Percentiles rank a stretch among this genome's conserved stretches.
Conservation (phyloP, 2,329 filamentous ascomycete genomes). For the Colletotrichum sp. region DNA sequence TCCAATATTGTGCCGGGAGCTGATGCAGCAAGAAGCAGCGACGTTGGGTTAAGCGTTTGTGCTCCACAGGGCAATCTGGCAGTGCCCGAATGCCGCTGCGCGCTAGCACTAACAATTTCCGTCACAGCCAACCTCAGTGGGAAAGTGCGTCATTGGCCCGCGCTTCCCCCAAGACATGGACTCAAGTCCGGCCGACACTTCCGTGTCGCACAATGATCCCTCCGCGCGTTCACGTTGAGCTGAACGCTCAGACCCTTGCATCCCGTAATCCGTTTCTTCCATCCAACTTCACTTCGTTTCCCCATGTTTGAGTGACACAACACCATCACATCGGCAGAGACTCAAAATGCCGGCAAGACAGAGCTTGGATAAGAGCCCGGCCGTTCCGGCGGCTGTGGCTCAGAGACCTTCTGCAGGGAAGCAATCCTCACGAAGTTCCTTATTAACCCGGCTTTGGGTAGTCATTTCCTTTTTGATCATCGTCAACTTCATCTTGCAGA, state of each 20-base stretch:
- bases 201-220: conserved; percentile 4
- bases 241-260: background rate
- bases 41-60: background rate
- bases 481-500: background rate
- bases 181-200: conserved; percentile 1
- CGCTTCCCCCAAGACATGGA: background rate
- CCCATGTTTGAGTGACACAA: background rate
- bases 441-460: background rate
- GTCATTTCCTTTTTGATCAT: background rate
- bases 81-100: background rate
- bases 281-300: background rate
- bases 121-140: background rate
- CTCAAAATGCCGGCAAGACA: conserved; percentile 2
- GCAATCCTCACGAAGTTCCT: conserved; percentile 1
- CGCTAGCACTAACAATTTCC: conserved; percentile 12
- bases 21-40: background rate
- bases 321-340: background rate
- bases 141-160: conserved; percentile 9
- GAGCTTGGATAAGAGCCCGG: conserved; percentile 8
- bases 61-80: background rate
- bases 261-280: background rate
- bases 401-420: background rate
- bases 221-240: background rate
- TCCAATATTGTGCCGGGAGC: background rate
- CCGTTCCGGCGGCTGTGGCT: background rate